A percentile compares a stretch with the other conserved stretches of the same genome.
phyloP scores from a whole-genome alignment of 768 basidiomycete species.

The Pulveroboletus ravenelii region DNA sequence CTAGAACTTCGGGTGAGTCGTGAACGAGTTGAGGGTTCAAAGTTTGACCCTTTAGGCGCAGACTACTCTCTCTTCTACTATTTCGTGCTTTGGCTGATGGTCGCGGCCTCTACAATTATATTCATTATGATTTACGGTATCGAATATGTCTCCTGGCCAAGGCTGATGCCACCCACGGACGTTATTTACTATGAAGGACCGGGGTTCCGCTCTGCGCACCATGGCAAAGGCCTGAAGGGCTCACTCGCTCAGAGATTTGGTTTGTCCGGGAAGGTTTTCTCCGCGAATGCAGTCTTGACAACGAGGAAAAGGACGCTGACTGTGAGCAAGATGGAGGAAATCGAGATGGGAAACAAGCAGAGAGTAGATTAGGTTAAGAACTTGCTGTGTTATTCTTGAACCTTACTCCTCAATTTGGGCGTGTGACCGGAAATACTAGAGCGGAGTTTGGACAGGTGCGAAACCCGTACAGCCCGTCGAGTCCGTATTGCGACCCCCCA shows the following conservation, averaged over 20 bases:
- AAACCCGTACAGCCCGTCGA: conserved; percentile 14
- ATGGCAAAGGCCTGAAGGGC: conserved; percentile 68
- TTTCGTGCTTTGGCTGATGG: conserved; percentile 71
- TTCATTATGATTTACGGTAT: conserved; percentile 86
- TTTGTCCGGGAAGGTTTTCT: conserved; percentile 36
- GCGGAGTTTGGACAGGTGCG: conserved; percentile 30
- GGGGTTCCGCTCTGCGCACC: conserved; percentile 71
- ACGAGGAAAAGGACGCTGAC: conserved; percentile 35
- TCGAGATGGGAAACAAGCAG: conserved; percentile 82
- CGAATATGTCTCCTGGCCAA: conserved; percentile 94
- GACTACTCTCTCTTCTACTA: conserved; percentile 86
- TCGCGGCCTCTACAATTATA: conserved; percentile 54
- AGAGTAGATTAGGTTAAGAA: conserved; percentile 52
- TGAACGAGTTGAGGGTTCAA: not conserved
- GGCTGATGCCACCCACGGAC: conserved; percentile 72
- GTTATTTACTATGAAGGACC: conserved; percentile 86
- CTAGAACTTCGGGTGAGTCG: conserved; percentile 76
- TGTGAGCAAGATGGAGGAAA: conserved; percentile 51
- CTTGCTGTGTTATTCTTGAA: not conserved
- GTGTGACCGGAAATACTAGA: conserved; percentile 9
- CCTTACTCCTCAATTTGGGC: conserved; percentile 6
- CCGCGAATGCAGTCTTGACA: conserved; percentile 33
- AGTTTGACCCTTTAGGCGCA: conserved; percentile 27
- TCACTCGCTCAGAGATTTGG: conserved; percentile 31
- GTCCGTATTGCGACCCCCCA: conserved; percentile 5